phyloP scores from a whole-genome alignment of 345 rosid species.

The Murraya koenigii region DNA sequence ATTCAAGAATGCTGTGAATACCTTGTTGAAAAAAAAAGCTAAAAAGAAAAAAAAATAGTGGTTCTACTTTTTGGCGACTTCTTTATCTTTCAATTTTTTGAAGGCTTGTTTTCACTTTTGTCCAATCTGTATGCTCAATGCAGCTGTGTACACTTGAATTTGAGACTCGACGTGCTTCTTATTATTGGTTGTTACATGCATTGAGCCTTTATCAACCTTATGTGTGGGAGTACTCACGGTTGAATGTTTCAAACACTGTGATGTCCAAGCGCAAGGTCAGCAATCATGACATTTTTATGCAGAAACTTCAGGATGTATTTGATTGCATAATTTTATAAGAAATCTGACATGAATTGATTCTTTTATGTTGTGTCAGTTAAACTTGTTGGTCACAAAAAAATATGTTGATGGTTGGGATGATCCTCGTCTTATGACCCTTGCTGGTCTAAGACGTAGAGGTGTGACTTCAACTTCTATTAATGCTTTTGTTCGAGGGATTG shows the following conservation, averaged over 20 bases:
- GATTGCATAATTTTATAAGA: slow-evolving; percentile 3
- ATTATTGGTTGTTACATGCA: slow-evolving; percentile 88
- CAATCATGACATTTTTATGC: background rate
- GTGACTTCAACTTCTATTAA: slow-evolving; percentile 83
- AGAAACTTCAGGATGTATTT: slow-evolving; percentile 17
- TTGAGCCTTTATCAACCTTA: slow-evolving; percentile 84
- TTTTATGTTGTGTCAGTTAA: slow-evolving; percentile 52
- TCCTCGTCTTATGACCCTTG: slow-evolving; percentile 94
- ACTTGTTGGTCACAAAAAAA: slow-evolving; percentile 73
- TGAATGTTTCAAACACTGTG: slow-evolving; percentile 88
- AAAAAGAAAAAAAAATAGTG: too few relatives aligned
- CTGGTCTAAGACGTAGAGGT: slow-evolving; percentile 94
- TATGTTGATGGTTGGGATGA: slow-evolving; percentile 99
- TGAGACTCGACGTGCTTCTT: slow-evolving; percentile 95
- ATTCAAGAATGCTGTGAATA: too few relatives aligned
- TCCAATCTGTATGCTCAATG: slow-evolving; percentile 6
- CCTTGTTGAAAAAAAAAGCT: too few relatives aligned
- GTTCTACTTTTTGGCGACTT: background rate
- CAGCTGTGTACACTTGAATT: slow-evolving; percentile 78
- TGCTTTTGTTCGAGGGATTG: slow-evolving; percentile 88
- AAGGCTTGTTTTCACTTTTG: background rate
- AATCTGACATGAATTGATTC: slow-evolving; percentile 1
- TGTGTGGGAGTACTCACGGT: slow-evolving; percentile 97
- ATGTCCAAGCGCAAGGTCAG: slow-evolving; percentile 98
- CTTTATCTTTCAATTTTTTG: background rate